These are phyloP conservation scores for Apodospora peruviana DNA, from an alignment of 495 filamentous ascomycete genomes.

Conservation along the genomic window DNA sequence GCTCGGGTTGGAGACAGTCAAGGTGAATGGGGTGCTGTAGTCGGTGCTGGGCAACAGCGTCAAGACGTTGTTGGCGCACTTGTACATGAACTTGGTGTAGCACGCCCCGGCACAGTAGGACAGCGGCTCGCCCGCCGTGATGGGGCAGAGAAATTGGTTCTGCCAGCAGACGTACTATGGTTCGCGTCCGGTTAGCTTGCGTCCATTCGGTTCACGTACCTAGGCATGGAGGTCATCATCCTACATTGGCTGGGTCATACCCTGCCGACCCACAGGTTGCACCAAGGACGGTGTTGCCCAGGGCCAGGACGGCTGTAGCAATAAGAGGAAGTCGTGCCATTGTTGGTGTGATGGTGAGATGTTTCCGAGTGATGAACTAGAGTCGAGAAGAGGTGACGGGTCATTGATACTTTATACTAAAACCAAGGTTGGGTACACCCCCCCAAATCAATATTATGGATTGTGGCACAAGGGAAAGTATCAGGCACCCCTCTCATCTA, in stretches of 20 bases:
- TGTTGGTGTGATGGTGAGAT: not conserved
- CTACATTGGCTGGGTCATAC: slow-evolving; percentile 26
- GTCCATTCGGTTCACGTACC: too few species aligned
- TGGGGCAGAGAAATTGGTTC: slow-evolving; percentile 26
- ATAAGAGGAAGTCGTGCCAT: slow-evolving; percentile 16
- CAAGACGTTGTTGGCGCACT: slow-evolving; percentile 28
- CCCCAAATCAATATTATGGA: not conserved
- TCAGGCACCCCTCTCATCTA: not conserved
- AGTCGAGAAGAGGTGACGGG: not conserved
- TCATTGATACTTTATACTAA: not conserved
- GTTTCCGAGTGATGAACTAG: not conserved
- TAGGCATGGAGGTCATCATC: not conserved
- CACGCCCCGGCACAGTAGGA: slow-evolving; percentile 27
- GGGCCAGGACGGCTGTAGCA: slow-evolving; percentile 12
- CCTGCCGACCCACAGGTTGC: slow-evolving; percentile 19
- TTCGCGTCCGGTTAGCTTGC: not conserved
- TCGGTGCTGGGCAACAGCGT: slow-evolving; percentile 24
- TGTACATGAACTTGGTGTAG: slow-evolving; percentile 34
- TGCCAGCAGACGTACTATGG: slow-evolving; percentile 28
- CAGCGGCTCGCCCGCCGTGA: slow-evolving; percentile 24
- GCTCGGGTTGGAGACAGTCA: slow-evolving; percentile 35
- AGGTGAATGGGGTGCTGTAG: slow-evolving; percentile 32
- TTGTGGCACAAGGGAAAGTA: not conserved
- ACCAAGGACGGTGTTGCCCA: slow-evolving; percentile 8
- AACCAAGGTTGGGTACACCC: too few species aligned